phyloP scores from a whole-genome alignment of 148 eudicot species.

The Rhododendron ovatum region DNA sequence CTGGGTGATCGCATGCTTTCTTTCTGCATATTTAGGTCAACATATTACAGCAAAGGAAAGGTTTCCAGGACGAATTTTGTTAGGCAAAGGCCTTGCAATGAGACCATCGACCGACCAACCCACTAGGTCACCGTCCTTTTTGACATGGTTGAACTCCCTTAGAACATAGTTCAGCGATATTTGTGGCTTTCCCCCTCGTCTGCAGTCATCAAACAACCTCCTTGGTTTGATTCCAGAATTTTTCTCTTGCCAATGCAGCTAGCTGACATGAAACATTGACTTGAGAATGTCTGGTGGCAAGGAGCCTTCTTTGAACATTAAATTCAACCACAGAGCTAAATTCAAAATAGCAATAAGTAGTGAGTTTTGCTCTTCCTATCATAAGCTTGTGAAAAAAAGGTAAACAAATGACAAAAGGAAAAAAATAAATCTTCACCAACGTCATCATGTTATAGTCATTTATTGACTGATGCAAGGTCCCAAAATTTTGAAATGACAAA shows the following conservation, averaged over 20 bases:
- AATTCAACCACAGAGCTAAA: background rate
- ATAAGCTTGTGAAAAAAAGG: no score
- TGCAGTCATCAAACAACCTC: conserved; percentile 56
- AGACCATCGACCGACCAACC: conserved; percentile 86
- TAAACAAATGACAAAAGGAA: no score
- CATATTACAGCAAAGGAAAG: conserved; percentile 21
- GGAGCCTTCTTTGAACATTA: conserved; percentile 71
- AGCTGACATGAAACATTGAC: conserved; percentile 74
- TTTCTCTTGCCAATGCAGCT: conserved; percentile 84
- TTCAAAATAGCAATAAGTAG: background rate
- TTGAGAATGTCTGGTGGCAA: conserved; percentile 77
- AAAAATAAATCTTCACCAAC: no score
- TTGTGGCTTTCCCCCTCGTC: conserved; percentile 72
- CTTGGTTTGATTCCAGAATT: conserved; percentile 64
- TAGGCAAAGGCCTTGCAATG: conserved; percentile 76
- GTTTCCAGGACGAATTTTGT: conserved; percentile 44
- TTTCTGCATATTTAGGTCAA: conserved; percentile 10
- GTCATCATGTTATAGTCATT: no score
- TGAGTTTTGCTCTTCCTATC: no score
- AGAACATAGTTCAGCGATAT: conserved; percentile 70
- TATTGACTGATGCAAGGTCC: no score
- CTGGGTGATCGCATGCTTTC: background rate
- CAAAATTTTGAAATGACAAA: no score
- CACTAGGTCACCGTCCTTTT: conserved; percentile 62
- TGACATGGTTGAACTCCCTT: conserved; percentile 69